These are phyloP conservation scores for Fraxinus ornus DNA, from an alignment of 305 asterid genomes.

Conservation along the genomic window DNA sequence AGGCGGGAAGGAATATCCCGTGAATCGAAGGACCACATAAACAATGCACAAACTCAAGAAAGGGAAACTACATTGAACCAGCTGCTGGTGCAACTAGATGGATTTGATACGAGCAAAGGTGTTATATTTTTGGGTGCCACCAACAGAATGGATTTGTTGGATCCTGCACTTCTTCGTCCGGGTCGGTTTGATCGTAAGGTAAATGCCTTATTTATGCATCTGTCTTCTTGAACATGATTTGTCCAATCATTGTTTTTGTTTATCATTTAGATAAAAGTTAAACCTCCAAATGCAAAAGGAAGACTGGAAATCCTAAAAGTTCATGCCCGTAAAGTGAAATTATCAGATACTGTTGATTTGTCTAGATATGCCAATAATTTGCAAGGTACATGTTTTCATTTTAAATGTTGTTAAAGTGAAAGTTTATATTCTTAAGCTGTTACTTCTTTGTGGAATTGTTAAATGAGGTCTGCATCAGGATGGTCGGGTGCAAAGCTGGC, in stretches of 20 bases:
- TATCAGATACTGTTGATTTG: slow-evolving; percentile 50
- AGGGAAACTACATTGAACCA: slow-evolving; percentile 95
- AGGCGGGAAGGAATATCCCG: slow-evolving; percentile 86
- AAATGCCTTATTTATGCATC: neutral
- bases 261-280: slow-evolving; percentile 21
- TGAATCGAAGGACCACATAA: slow-evolving; percentile 47
- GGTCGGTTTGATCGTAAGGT: slow-evolving; percentile 99
- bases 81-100: slow-evolving; percentile 90
- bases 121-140: slow-evolving; percentile 96
- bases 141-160: slow-evolving; percentile 88
- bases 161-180: slow-evolving; percentile 99
- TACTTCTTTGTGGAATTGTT: neutral
- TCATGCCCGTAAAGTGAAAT: slow-evolving; percentile 43
- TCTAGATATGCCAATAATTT: slow-evolving; percentile 43
- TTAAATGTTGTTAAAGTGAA: neutral
- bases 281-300: slow-evolving; percentile 54
- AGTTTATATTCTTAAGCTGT: neutral
- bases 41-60: slow-evolving; percentile 87
- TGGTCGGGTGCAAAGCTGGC: slow-evolving; percentile 98
- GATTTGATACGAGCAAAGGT: slow-evolving; percentile 98
- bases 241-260: neutral
- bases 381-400: slow-evolving; percentile 31
- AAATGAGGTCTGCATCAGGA: slow-evolving; percentile 44
- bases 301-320: slow-evolving; percentile 50
- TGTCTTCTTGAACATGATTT: slow-evolving; percentile 27